phyloP scores from a whole-genome alignment of 306 rosid genomes.

The Quercus gilva region DNA sequence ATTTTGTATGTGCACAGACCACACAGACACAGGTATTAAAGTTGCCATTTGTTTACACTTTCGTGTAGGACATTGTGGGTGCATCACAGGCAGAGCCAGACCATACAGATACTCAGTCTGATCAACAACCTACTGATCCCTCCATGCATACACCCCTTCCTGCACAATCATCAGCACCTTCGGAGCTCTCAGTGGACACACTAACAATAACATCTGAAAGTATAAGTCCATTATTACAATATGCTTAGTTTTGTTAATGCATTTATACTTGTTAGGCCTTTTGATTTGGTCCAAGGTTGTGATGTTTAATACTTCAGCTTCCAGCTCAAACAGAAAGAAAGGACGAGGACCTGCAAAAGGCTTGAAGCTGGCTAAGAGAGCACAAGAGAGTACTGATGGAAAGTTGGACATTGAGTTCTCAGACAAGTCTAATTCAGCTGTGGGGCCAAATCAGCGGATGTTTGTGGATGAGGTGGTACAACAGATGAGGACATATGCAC shows the following conservation, averaged over 20 bases:
- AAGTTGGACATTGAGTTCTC: conserved; percentile 12
- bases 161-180: background rate
- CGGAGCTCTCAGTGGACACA: conserved; percentile 2
- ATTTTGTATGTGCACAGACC: background rate
- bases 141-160: background rate
- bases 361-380: conserved; percentile 9
- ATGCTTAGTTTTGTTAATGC: background rate
- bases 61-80: background rate
- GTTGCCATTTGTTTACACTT: background rate
- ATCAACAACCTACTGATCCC: background rate
- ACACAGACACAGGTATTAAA: background rate
- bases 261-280: background rate
- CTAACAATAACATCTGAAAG: background rate
- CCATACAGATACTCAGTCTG: background rate
- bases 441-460: conserved; percentile 9
- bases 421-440: background rate
- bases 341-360: conserved; percentile 8
- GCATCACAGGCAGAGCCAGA: background rate
- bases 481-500: background rate
- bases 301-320: background rate
- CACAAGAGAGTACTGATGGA: conserved; percentile 5
- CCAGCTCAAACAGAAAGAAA: background rate
- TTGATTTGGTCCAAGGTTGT: background rate
- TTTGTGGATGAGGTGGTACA: conserved; percentile 9
- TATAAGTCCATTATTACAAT: background rate